Conservation (phyloP, 2,329 filamentous ascomycete species). For the Fusarium heterosporum region DNA sequence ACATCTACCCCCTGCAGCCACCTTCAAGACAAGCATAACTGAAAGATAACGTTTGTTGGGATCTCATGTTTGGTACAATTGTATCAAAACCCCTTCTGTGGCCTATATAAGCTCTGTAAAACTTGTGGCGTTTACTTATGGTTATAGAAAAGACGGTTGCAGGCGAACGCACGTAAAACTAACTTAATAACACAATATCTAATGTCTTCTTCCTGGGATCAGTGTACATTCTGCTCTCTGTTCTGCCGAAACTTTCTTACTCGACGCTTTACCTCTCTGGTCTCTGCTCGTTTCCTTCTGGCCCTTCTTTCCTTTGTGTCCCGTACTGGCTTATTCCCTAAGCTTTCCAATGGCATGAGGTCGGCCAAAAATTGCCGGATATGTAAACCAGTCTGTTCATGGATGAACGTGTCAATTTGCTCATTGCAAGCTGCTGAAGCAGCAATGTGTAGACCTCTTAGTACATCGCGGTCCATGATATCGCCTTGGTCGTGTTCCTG, state of each 20-base stretch:
- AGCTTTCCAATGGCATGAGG: slow-evolving; percentile 62
- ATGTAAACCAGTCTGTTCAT: slow-evolving; percentile 62
- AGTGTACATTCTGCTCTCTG: slow-evolving; percentile 21
- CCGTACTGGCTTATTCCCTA: slow-evolving; percentile 51
- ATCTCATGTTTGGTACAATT: not conserved
- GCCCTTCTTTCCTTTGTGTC: slow-evolving; percentile 46
- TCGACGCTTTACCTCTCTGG: slow-evolving; percentile 53
- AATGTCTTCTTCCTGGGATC: not conserved
- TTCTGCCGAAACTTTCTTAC: slow-evolving; percentile 51
- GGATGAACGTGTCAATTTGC: slow-evolving; percentile 64
- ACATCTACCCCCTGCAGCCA: slow-evolving; percentile 25
- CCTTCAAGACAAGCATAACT: not conserved
- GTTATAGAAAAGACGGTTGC: slow-evolving; percentile 1
- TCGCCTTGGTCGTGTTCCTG: slow-evolving; percentile 52
- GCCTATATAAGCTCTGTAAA: not conserved
- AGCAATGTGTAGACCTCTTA: slow-evolving; percentile 66
- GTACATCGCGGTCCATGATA: slow-evolving; percentile 63
- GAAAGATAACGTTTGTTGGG: not conserved
- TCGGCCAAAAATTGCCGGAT: slow-evolving; percentile 68
- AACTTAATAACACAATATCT: slow-evolving; percentile 18
- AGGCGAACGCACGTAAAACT: slow-evolving; percentile 8
- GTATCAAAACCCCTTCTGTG: not conserved
- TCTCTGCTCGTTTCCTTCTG: slow-evolving; percentile 48
- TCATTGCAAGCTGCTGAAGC: slow-evolving; percentile 68
- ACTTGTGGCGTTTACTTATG: not conserved